Evolutionary conservation across 2,329 filamentous ascomycete species (phyloP), one percentile per base, ranked within the genome.

Genomic region (Alternaria novae-zelandiae): DNA sequence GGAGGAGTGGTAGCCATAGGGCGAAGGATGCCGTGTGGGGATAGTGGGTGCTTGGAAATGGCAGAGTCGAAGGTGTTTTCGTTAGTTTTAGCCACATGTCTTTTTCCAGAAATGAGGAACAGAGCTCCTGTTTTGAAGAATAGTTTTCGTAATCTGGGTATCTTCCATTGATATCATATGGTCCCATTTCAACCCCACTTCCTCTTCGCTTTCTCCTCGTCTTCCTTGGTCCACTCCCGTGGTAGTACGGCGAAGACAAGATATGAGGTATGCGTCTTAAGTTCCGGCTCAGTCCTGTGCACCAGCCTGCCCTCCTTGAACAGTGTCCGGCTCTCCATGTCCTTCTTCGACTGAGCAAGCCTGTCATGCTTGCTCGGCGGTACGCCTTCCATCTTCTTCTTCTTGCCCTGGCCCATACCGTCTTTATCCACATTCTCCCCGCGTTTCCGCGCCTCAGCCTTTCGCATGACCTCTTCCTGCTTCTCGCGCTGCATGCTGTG

Each of bases 191-290:
- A 68, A 5, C 62, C 61, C 79, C 80, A 81, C 60, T 71, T 77
- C 70, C 56, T 86, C 83, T 68, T 86, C 82, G 54, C 90, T 89
- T 28, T 86, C 30, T 86, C 86, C 81, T 99, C 96, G 69, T 97
- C 93, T 64, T 91, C 91, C 36, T 88, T 90, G 0, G 85, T 90
- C 96, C 96, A 99, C 66, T 92, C 90, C 46, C 89, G 86, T n/a
- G 96, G 95, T 64, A 99, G 81, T 4, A 96, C 84, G 0, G 96
- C 96, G 82, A 99, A 99, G 5, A 96, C 91, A 5, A 99, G 86
- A 78, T 99, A 99, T n/a, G 92, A 96, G 0, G 96, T 99, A 80
- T 99, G 96, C 8, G 92, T 96, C 85, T 97, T 97, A 64, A 98
- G 83, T 74, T 99, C 96, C 0, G 89, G 83, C 82, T 99, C 96